Conservation (phyloP, 169 alveolate species). For the Cryptosporidium viatorum region DNA sequence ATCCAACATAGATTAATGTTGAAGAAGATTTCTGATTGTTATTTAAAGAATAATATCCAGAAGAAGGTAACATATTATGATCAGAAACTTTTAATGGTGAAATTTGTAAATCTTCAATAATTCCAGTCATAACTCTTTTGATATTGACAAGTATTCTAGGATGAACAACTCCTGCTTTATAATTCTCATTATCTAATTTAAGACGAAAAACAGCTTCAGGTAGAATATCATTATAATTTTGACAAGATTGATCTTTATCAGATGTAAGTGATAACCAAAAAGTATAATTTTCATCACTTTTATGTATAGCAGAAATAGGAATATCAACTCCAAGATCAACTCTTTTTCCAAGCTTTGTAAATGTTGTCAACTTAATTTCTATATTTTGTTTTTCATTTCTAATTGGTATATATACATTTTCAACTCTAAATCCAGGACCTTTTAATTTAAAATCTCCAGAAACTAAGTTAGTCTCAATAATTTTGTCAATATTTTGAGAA, state of each 20-base stretch:
- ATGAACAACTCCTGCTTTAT: constrained; percentile 9
- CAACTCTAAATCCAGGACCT: constrained; percentile 72
- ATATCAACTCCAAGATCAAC: constrained; percentile 39
- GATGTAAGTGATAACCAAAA: constrained; percentile 38
- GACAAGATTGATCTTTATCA: constrained; percentile 30
- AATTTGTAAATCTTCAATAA: constrained; percentile 38
- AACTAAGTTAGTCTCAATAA: constrained; percentile 49
- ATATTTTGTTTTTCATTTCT: constrained; percentile 53
- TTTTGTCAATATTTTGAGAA: constrained; percentile 35
- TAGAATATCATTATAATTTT: constrained; percentile 60
- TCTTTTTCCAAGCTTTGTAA: constrained; percentile 42
- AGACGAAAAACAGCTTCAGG: constrained; percentile 75
- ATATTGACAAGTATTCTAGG: constrained; percentile 40
- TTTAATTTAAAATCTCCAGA: constrained; percentile 72
- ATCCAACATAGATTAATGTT: constrained; percentile 55
- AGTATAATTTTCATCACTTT: constrained; percentile 10
- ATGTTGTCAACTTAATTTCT: constrained; percentile 66
- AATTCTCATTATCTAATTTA: constrained; percentile 55
- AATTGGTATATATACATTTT: constrained; percentile 65
- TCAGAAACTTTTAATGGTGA: neutral
- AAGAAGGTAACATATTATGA: constrained; percentile 5
- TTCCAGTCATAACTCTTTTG: constrained; percentile 55
- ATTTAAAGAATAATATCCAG: constrained; percentile 8
- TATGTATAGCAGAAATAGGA: constrained; percentile 63
- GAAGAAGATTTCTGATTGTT: too few relatives aligned